Evolutionary conservation across 441 rosid species (phyloP), one percentile per base, ranked within the genome.

Genomic region (Gossypium schwendimanii): DNA sequence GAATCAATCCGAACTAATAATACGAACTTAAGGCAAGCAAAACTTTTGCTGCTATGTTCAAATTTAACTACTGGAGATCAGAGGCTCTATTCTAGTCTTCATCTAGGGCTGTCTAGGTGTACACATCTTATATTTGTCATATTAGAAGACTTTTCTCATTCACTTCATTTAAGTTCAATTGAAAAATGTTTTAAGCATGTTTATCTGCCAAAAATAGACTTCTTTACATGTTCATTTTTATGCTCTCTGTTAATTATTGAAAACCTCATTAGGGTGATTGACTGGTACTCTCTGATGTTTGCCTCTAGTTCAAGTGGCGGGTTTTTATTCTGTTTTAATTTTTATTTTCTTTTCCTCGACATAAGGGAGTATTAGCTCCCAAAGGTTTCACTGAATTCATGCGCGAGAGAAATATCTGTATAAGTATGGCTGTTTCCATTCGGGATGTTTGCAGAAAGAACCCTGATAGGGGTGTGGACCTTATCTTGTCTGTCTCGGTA

Each of bases 381-480:
- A 83, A 81, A 77, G 77, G 77, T 65, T 87, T 94, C 71, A 54
- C 67, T 59, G 89, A 89, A 60, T 87, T 84, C 80, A 79, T 75
- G 79, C 75, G 81, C 44, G 96, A 92, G 75, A 89, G 86, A 79
- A 81, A 75, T 75, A 82, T 89, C 78, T 84, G 91, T 79, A 79
- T 92, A 53, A 86, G 96, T 78, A 81, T 91, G 84, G 99, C 99
- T 66, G 87, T 91, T 76, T 91, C 97, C 61, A 69, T 92, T 77
- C 82, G 82, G 65, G 97, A 92, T 78, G 88, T 92, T 78, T 91
- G 99, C 88, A 80, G 78, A 78, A 86, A 83, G 81, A 84, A 92
- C 72, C 91, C 99, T 77, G 97, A 94, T 81, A 91, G 99, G 87
- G 99, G 99, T 20, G 97, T 94, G 81, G 99, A 92, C 77, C 87